These are phyloP conservation scores for Sporisorium graminicola DNA, from an alignment of 1,284 basidiomycete species.

Conservation along the genomic window DNA sequence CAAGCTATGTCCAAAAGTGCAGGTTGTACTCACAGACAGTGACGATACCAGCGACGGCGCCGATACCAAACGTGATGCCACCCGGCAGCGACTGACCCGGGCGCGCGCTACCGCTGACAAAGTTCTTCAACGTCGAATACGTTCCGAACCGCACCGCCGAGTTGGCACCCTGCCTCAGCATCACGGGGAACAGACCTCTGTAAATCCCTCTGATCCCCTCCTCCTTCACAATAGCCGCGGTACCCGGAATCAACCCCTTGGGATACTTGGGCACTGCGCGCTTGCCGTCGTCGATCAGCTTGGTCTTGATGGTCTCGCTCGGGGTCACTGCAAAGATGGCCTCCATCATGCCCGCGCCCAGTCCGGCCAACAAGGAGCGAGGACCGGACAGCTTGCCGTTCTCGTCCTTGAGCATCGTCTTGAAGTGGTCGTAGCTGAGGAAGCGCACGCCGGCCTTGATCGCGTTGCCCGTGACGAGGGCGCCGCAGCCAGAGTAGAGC, in stretches of 20 bases:
- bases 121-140: constrained; percentile 85
- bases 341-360: constrained; percentile 94
- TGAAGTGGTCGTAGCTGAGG: constrained; percentile 93
- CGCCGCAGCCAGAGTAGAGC: constrained; percentile 68
- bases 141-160: constrained; percentile 97
- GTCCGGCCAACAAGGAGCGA: constrained; percentile 76
- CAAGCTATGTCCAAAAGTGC: not conserved
- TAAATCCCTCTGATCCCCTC: constrained; percentile 87
- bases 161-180: constrained; percentile 97
- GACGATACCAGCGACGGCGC: constrained; percentile 90
- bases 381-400: constrained; percentile 54
- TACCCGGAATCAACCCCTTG: constrained; percentile 88
- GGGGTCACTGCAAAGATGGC: constrained; percentile 96
- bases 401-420: constrained; percentile 81
- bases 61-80: constrained; percentile 92
- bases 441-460: constrained; percentile 79
- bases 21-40: constrained; percentile 80
- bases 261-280: constrained; percentile 82
- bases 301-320: constrained; percentile 99
- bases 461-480: constrained; percentile 64
- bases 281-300: constrained; percentile 94
- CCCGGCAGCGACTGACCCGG: constrained; percentile 87
- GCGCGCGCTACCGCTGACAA: constrained; percentile 85
- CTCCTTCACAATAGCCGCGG: constrained; percentile 81
- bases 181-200: constrained; percentile 91